Conservation (phyloP, 345 rosid species). For the Anacardium occidentale region DNA sequence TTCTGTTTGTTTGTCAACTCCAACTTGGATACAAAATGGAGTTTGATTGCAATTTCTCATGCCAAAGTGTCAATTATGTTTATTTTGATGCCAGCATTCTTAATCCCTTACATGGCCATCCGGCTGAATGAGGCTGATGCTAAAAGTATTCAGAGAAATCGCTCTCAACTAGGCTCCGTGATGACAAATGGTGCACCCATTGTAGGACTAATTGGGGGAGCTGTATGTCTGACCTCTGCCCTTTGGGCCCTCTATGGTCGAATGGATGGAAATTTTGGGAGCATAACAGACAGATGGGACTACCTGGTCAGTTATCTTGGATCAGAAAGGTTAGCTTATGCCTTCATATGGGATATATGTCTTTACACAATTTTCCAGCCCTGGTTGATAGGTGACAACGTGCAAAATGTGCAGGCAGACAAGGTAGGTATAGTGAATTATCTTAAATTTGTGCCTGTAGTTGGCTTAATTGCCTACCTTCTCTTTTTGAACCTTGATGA, state of each 20-base stretch:
- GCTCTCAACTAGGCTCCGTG: slow-evolving; percentile 54
- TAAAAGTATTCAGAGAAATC: slow-evolving; percentile 33
- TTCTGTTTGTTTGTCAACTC: background rate
- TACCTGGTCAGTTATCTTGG: slow-evolving; percentile 65
- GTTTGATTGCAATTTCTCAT: background rate
- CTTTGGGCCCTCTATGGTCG: slow-evolving; percentile 79
- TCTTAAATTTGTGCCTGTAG: slow-evolving; percentile 76
- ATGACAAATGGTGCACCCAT: slow-evolving; percentile 70
- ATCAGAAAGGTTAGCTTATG: slow-evolving; percentile 88
- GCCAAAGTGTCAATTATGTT: background rate
- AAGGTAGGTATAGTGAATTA: slow-evolving; percentile 50
- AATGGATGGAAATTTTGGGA: slow-evolving; percentile 61
- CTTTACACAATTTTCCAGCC: slow-evolving; percentile 87
- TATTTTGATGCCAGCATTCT: slow-evolving; percentile 54
- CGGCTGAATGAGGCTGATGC: slow-evolving; percentile 57
- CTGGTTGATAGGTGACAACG: slow-evolving; percentile 89
- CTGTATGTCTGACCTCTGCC: slow-evolving; percentile 57
- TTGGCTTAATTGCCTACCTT: slow-evolving; percentile 70
- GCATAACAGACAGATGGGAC: slow-evolving; percentile 58
- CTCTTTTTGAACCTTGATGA: slow-evolving; percentile 55
- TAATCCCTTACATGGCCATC: slow-evolving; percentile 94
- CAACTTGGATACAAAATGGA: background rate
- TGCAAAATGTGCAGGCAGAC: slow-evolving; percentile 55
- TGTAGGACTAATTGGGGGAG: slow-evolving; percentile 84
- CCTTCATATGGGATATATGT: slow-evolving; percentile 86